Evolutionary conservation across 176 grass and related monocot species (phyloP), one percentile per base, ranked within the genome.

Genomic region (Hsuehochloa calcarea): DNA sequence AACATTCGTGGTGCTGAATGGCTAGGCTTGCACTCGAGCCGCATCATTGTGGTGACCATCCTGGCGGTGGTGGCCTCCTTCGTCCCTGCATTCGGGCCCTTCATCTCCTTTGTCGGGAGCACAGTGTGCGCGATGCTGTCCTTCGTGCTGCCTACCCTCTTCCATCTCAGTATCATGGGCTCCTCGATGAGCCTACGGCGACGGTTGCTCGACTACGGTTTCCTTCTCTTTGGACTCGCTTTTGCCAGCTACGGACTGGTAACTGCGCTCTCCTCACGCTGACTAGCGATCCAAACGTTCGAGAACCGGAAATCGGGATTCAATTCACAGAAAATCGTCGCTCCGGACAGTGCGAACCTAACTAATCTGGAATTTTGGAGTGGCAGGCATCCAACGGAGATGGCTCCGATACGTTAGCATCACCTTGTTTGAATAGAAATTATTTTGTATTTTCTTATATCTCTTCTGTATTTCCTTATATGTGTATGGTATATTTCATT

Each of bases 101-200:
- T 92, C 68, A 83, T 98, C 75, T 91, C 95, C 17, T 95, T 98
- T n/a, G 91, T 98, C 0, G 93, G 93, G 63, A 95, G 96, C 85
- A 98, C 96, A 0, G 86, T 95, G 31, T 98, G 91, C 16, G 89
- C 91, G 0, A 58, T 98, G 52, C 91, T 98, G 8, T 95, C 95
- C 39, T 98, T 98, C 0, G 95, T 98, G 75, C 72, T 98, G 80
- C 95, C 95, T 2, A 73, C 91, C 1, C 4, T 86, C 4, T 98
- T 93, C 87, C 93, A 95, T 68, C 87, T 98, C 40, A 90, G 55
- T 14, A 91, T 98, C 16, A 37, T 95, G 25, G 89, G 93, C 8
- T 85, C 91, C 9, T 88, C 87, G 2, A 92, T 95, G 66, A 69
- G 85, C 29, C 13, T 75, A 4, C 91, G 91, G 84, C 75, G 69